Evolutionary conservation across 352 stramenopile genomes (phyloP), one percentile per base, ranked within the genome.

Genomic region (Pythium monospermum): DNA sequence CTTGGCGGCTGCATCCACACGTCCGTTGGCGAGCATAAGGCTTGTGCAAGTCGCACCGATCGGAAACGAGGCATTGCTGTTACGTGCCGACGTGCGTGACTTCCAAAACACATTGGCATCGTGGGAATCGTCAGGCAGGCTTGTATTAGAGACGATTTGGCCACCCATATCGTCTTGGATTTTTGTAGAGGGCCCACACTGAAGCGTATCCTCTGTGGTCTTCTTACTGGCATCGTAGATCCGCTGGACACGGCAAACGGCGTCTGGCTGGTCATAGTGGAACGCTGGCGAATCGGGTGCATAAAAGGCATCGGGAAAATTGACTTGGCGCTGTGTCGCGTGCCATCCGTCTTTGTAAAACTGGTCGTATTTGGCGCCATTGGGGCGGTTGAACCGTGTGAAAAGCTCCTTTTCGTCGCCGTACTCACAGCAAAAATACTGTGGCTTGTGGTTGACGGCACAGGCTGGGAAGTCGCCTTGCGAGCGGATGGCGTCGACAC

Each of bases 31-130:
- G 28, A 72, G 56, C 70, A 79, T 82, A 36, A 84, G 53, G 27
- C 65, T 76, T 2, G 4, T 53, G 61, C 74, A 88, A 27, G 56
- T 60, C 10, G 73, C 77, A 7, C 71, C 75, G 49, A 83, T 61
- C 4, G 77, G 77, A 53, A 86, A 61, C 61, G 73, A 78, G 16
- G 73, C 74, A 42, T 88, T 88, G 69, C 84, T 88, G 62, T 88
- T 88, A 47, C 64, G 61, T 26, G 73, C 64, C 44, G 76, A 86
- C 36, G 58, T 70, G 47, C 60, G 73, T 19, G 60, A 80, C 37
- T 63, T 71, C 74, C 64, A 84, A 64, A 66, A 88, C 15, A 84
- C 60, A n/a, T 38, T 68, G 26, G 49, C 67, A 37, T 76, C 60
- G 19, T 64, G 54, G 40, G 77, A 71, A 31, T 80, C 69, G n/a